Percentiles rank a stretch among this genome's conserved stretches.
phyloP scores from a whole-genome alignment of 2,329 filamentous ascomycete genomes.

The Botrytis fragariae region DNA sequence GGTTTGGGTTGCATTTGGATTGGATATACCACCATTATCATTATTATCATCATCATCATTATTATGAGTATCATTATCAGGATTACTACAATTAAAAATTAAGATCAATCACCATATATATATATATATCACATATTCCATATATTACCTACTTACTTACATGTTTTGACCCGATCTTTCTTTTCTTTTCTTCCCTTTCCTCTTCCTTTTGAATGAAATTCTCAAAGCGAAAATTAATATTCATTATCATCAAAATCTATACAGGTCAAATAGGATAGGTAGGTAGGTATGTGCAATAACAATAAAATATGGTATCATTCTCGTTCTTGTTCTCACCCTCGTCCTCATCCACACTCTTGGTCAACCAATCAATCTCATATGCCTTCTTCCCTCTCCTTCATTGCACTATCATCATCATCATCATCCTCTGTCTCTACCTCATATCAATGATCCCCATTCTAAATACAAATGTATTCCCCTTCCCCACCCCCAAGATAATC shows the following conservation, averaged over 20 bases:
- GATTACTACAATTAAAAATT: not conserved
- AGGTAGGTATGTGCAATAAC: not conserved
- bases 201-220: too few species aligned
- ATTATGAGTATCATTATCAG: too few species aligned
- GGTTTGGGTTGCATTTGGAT: not conserved
- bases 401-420: not conserved
- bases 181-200: too few species aligned
- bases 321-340: not conserved
- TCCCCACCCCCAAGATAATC: not conserved
- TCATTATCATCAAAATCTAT: not conserved
- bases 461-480: constrained; percentile 2
- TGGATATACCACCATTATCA: constrained; percentile 5
- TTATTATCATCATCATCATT: not conserved
- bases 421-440: not conserved
- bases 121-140: not conserved
- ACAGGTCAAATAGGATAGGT: not conserved
- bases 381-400: not conserved
- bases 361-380: not conserved
- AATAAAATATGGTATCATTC: constrained; percentile 9
- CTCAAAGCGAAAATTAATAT: not conserved
- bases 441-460: constrained; percentile 6
- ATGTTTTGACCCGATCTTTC: fast-evolving
- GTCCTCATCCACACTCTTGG: not conserved
- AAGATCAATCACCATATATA: not conserved
- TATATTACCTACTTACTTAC: not conserved